These are phyloP conservation scores for Rhizopogon salebrosus DNA, from an alignment of 768 basidiomycete species.

Conservation along the genomic window DNA sequence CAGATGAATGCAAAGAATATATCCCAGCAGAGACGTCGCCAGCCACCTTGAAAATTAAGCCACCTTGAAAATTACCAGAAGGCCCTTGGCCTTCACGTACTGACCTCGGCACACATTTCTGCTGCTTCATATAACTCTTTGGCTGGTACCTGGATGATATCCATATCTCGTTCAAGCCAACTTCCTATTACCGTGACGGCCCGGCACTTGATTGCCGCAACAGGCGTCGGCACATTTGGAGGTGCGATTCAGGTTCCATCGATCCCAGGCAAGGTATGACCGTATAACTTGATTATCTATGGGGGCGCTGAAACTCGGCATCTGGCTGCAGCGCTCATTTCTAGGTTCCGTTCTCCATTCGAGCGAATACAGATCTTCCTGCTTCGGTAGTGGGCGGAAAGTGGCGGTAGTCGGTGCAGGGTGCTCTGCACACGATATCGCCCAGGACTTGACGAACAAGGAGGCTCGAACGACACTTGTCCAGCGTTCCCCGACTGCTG, in stretches of 20 bases:
- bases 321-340: neutral
- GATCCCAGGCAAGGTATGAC: neutral
- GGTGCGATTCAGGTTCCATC: neutral
- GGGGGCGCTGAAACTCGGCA: neutral
- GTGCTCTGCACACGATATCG: constrained; percentile 11
- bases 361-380: neutral
- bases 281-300: neutral
- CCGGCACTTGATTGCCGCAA: constrained; percentile 3
- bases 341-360: neutral
- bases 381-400: neutral
- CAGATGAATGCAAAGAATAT: constrained; percentile 1
- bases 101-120: constrained; percentile 1
- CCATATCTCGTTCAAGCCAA: neutral
- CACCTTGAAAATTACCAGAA: constrained; percentile 8
- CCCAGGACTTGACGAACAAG: constrained; percentile 5
- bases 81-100: constrained; percentile 3
- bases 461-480: constrained; percentile 2
- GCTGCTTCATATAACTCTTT: neutral
- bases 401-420: constrained; percentile 7
- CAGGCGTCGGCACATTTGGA: constrained; percentile 1
- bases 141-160: neutral
- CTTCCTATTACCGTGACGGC: neutral
- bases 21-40: constrained; percentile 3
- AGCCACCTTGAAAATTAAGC: constrained; percentile 8
- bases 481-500: constrained; percentile 8